Evolutionary conservation across 2,329 filamentous ascomycete species (phyloP).

Genomic region (Diaporthe destruens): DNA sequence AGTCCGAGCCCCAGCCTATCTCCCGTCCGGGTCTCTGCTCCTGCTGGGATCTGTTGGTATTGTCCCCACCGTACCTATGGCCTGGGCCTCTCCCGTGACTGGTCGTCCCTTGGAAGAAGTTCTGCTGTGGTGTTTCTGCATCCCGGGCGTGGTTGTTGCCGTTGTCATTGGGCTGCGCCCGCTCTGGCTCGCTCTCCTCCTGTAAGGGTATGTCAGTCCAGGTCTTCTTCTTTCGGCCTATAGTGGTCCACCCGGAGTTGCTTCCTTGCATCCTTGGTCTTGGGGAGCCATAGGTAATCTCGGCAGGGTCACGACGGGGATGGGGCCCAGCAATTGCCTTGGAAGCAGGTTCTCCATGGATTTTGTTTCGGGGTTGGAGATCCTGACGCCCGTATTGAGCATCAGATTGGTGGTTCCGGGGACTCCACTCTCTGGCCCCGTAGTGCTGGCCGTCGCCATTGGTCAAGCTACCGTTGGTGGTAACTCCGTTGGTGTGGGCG

Average conservation of each 20-base stretch:
- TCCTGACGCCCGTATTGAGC: not conserved
- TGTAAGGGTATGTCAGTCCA: slow-evolving; percentile 11
- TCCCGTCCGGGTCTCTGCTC: not conserved
- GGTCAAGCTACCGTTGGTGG: not conserved
- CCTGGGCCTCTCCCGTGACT: not conserved
- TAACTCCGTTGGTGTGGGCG: not conserved
- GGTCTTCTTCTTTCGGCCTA: not conserved
- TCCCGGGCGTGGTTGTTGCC: slow-evolving; percentile 15
- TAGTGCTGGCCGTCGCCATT: not conserved
- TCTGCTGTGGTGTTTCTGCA: not conserved
- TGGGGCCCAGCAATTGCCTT: not conserved
- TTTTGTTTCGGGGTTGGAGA: not conserved
- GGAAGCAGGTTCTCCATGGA: not conserved
- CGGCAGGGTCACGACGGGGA: not conserved
- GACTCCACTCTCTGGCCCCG: slow-evolving; percentile 22
- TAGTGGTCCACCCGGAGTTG: not conserved
- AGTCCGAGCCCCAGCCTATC: slow-evolving; percentile 9
- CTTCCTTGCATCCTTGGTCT: slow-evolving; percentile 3
- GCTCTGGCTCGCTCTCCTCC: slow-evolving; percentile 3
- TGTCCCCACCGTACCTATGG: not conserved
- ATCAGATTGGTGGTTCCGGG: not conserved
- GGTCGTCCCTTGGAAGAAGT: not conserved
- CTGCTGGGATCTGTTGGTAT: slow-evolving; percentile 1
- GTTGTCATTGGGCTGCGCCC: not conserved
- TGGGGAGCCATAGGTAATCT: slow-evolving; percentile 28